These are phyloP conservation scores for Prosopis cineraria DNA, from an alignment of 306 rosid species.

Conservation along the genomic window DNA sequence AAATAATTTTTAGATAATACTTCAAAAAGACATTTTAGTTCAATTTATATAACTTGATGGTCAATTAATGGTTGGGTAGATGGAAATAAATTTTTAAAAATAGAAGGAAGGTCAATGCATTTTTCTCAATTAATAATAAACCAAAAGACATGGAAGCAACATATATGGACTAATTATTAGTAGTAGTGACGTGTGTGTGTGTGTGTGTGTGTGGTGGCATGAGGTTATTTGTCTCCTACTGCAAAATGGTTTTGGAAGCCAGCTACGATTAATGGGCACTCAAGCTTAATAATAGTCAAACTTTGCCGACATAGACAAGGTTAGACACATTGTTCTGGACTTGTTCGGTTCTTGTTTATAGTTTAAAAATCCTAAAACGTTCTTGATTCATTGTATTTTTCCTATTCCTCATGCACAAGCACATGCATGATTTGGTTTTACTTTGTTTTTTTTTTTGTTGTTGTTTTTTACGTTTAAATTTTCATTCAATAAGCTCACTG, in stretches of 20 bases:
- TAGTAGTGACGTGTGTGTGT: background rate
- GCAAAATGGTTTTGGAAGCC: background rate
- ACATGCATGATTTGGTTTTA: background rate
- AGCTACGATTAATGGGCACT: background rate
- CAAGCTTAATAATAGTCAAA: background rate
- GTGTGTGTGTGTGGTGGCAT: background rate
- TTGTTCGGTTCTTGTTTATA: background rate
- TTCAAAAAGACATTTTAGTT: too few species aligned
- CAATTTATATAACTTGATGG: too few species aligned
- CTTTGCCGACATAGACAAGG: constrained; percentile 6
- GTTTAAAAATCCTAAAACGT: background rate
- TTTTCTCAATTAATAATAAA: too few species aligned
- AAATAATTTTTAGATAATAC: too few species aligned
- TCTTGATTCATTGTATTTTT: background rate
- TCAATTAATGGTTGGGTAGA: too few species aligned
- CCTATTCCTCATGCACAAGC: background rate
- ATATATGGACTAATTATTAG: background rate
- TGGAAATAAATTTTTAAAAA: too few species aligned
- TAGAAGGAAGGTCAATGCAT: too few species aligned
- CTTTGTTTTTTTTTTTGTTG: background rate
- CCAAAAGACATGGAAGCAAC: background rate
- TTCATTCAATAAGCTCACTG: constrained; percentile 2
- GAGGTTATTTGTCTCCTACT: background rate
- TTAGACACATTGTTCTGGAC: constrained; percentile 3
- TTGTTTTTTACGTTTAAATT: constrained; percentile 19